These are phyloP conservation scores for Cenchrus fungigraminus DNA, from an alignment of 176 grass and related monocot species.

Conservation along the genomic window DNA sequence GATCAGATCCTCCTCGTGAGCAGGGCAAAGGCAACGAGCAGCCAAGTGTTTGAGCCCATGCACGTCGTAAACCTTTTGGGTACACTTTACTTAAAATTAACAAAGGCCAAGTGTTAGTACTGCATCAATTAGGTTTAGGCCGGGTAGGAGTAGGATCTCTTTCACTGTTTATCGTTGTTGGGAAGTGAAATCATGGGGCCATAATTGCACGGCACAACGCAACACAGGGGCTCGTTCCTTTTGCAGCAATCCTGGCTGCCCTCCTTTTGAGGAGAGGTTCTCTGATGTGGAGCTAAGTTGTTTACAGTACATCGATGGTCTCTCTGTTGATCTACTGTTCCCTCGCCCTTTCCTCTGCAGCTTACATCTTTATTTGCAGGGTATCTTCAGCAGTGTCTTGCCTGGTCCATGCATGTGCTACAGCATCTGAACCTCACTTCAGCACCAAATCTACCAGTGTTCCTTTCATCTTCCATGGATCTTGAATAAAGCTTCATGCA, in stretches of 20 bases:
- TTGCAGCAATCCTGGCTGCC: constrained; percentile 44
- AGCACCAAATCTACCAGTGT: background rate
- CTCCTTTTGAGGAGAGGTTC: constrained; percentile 58
- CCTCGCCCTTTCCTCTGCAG: constrained; percentile 29
- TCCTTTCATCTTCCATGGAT: constrained; percentile 1
- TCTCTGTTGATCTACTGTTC: background rate
- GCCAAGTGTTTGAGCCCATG: constrained; percentile 40
- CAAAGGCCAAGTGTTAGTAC: background rate
- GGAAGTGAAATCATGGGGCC: constrained; percentile 62
- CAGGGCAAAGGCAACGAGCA: background rate
- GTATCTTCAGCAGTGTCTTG: constrained; percentile 18
- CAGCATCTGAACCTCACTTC: constrained; percentile 6
- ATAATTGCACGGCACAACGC: constrained; percentile 41
- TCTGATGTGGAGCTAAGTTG: background rate
- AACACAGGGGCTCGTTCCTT: constrained; percentile 24
- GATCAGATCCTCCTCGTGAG: constrained; percentile 39
- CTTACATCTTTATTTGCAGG: background rate
- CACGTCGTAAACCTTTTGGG: constrained; percentile 32
- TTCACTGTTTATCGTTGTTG: constrained; percentile 32
- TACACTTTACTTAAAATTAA: constrained; percentile 1
- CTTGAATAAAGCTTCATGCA: background rate
- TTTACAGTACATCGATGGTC: background rate
- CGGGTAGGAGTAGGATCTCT: too few relatives aligned
- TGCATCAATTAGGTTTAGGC: constrained; percentile 30
- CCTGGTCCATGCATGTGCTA: constrained; percentile 11